Conservation (phyloP, 73 alveolate species). For the Paramecium bursaria region DNA sequence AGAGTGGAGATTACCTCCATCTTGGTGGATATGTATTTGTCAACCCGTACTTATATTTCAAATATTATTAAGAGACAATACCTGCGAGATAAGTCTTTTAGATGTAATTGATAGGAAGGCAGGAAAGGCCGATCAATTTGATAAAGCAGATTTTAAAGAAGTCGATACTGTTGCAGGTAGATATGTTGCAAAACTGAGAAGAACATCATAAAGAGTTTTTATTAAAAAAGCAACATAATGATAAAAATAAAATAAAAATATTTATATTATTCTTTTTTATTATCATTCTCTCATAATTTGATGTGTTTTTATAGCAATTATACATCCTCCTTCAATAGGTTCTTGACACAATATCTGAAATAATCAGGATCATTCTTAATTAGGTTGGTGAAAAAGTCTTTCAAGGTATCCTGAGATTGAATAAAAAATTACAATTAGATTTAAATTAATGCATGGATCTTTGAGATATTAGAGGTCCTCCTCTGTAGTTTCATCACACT, state of each 20-base stretch:
- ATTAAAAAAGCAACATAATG: constrained; percentile 67
- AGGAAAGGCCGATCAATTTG: constrained; percentile 69
- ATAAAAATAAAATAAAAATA: constrained; percentile 22
- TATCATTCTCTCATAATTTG: constrained; percentile 23
- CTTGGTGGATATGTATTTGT: constrained; percentile 70
- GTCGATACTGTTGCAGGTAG: constrained; percentile 71
- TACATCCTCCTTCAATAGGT: constrained; percentile 87
- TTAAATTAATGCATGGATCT: constrained; percentile 82
- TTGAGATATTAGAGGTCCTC: constrained; percentile 91
- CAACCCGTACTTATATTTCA: constrained; percentile 47
- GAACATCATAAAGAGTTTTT: constrained; percentile 55
- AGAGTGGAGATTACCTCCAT: constrained; percentile 69
- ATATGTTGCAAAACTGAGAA: constrained; percentile 64
- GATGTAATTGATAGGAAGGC: constrained; percentile 69
- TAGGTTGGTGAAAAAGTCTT: constrained; percentile 79
- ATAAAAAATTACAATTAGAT: constrained; percentile 75
- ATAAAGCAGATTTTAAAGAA: constrained; percentile 65
- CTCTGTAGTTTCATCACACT: constrained; percentile 92
- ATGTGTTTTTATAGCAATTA: constrained; percentile 80
- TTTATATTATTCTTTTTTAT: too few relatives aligned
- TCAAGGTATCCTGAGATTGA: constrained; percentile 70
- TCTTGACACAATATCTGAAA: constrained; percentile 83
- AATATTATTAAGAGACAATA: constrained; percentile 51
- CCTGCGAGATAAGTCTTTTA: constrained; percentile 64
- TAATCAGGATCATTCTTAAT: constrained; percentile 83